Percentiles rank a stretch among this genome's conserved stretches.
Conservation (phyloP, 2,329 filamentous ascomycete species). For the Helminthosporium solani region DNA sequence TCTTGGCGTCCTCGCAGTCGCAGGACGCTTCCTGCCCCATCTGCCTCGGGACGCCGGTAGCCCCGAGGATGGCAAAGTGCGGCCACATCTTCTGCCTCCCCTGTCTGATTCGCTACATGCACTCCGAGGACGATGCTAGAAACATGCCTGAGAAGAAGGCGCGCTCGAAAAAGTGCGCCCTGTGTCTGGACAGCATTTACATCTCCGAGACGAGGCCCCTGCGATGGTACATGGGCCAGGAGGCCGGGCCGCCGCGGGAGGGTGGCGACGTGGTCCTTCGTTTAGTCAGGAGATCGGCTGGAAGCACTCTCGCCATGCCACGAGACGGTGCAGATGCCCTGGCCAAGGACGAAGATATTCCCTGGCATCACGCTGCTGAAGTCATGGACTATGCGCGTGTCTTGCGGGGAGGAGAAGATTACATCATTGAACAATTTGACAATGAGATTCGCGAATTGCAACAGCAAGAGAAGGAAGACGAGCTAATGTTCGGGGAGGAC, state of each 20-base stretch:
- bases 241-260: constrained; percentile 74
- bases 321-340: constrained; percentile 75
- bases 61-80: constrained; percentile 94
- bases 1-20: constrained; percentile 85
- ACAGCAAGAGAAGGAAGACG: constrained; percentile 81
- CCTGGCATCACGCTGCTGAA: constrained; percentile 93
- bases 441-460: constrained; percentile 73
- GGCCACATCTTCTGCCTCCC: constrained; percentile 96
- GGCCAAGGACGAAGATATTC: constrained; percentile 71
- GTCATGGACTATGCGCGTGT: constrained; percentile 92
- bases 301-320: constrained; percentile 84
- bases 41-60: constrained; percentile 87
- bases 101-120: constrained; percentile 94
- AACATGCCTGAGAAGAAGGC: constrained; percentile 63
- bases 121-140: constrained; percentile 68
- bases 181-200: constrained; percentile 93
- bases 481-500: constrained; percentile 87
- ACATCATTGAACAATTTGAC: constrained; percentile 80
- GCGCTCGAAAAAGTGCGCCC: constrained; percentile 91
- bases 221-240: constrained; percentile 86
- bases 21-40: constrained; percentile 91
- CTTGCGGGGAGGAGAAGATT: constrained; percentile 89
- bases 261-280: constrained; percentile 88
- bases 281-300: constrained; percentile 76
- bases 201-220: constrained; percentile 87